Base-by-base conservation (phyloP, 768 basidiomycete genomes). In the Postia placenta region DNA sequence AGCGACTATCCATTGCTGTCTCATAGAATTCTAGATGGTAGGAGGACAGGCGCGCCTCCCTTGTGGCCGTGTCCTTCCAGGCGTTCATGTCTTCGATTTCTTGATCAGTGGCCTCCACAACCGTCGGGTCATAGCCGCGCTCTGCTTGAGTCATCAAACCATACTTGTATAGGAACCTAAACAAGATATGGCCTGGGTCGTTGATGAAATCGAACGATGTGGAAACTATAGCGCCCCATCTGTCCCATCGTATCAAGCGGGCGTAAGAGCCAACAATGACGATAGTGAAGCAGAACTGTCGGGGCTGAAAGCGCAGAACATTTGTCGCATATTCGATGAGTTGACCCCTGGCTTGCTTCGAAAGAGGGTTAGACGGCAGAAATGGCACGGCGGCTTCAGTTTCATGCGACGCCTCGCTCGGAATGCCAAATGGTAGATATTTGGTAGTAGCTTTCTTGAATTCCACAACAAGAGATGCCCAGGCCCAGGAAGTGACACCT, bases 221-320 rank as follows among this genome's bases (percentile, higher is more conserved):
- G 1, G 66, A 55, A 3, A 69, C 63, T 14, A 69, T 51, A 1
- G 54, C 57, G 5, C 65, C 70, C 3, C 60, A 44, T 3, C 68
- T 56, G 43, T 70, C 69, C 45, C 57, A 56, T 2, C 61, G 57
- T 15, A 33, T 7, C 9, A 33, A 33, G 30, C 30, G 30, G 9
- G 30, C 30, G 9, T 15, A 15, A 33, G 9, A 15, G 30, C 30
- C 30, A 7, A 33, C 30, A 33, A 33, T 33, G 30, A 33, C 7
- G 30, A 33, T 33, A 7, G 15, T 33, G 30, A 33, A 33, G 15
- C 30, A 33, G 30, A 33, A 33, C 30, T 7, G 30, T 4, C 68
- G 64, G 36, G 61, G 60, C 45, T 67, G 69, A 11, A 56, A 50
- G 14, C 52, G 45, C 24, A 54, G 50, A 42, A 55, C 44, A 11